Evolutionary conservation across 1,284 basidiomycete species (phyloP).

Genomic region (Rugosomyces carneus): DNA sequence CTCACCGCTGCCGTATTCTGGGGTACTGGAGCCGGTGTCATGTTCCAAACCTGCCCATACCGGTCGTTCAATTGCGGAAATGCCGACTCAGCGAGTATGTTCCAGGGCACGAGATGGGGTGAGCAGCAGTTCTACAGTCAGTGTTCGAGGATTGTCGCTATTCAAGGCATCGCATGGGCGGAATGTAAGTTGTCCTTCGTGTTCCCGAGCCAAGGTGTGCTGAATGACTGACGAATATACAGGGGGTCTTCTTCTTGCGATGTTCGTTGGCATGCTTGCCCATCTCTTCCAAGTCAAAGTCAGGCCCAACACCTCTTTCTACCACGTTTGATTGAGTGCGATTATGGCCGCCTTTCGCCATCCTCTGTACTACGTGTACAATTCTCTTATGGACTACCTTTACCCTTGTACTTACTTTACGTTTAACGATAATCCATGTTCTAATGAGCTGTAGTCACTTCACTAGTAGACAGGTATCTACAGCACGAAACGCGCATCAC

Average conservation of each 20-base stretch:
- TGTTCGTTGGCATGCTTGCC: slow-evolving; percentile 13
- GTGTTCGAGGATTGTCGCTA: slow-evolving; percentile 12
- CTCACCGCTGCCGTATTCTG: slow-evolving; percentile 11
- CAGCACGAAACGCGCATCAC: no score
- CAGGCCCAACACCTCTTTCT: no score
- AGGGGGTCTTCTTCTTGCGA: slow-evolving; percentile 11
- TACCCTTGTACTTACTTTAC: no score
- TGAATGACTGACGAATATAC: background rate
- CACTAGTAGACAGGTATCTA: no score
- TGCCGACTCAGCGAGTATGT: slow-evolving; percentile 2
- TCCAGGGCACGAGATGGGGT: slow-evolving; percentile 8
- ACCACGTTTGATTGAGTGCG: no score
- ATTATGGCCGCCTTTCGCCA: no score
- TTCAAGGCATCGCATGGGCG: slow-evolving; percentile 13
- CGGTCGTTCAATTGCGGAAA: slow-evolving; percentile 6
- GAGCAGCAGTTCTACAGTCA: slow-evolving; percentile 13
- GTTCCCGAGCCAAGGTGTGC: background rate
- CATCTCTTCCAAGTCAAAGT: no score
- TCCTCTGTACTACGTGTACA: no score
- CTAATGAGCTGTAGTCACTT: no score
- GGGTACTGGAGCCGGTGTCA: slow-evolving; percentile 11
- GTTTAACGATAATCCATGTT: no score
- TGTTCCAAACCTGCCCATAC: slow-evolving; percentile 9
- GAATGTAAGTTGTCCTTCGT: slow-evolving; percentile 8
- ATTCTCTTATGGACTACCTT: no score